A percentile compares a stretch with the other conserved stretches of the same genome.
Evolutionary conservation across 768 basidiomycete genomes (phyloP).

Genomic region (Lactarius deliciosus): DNA sequence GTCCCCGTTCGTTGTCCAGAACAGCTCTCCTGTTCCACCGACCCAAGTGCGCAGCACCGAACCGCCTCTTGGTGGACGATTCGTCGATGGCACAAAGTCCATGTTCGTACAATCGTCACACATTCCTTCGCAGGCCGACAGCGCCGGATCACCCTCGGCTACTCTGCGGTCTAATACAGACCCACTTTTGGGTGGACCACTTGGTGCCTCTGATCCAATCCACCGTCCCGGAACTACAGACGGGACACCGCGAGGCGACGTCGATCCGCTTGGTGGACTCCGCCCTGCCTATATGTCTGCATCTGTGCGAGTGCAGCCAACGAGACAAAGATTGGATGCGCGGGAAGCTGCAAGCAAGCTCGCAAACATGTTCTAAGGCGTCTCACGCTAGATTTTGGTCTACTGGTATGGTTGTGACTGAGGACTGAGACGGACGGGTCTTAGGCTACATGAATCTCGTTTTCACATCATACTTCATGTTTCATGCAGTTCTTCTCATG

Average conservation of each 20-base stretch:
- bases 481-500: slow-evolving; percentile 10
- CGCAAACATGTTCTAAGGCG: slow-evolving; percentile 76
- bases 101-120: slow-evolving; percentile 65
- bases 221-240: slow-evolving; percentile 24
- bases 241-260: slow-evolving; percentile 29
- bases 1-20: slow-evolving; percentile 37
- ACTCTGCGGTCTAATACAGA: slow-evolving; percentile 17
- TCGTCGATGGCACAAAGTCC: slow-evolving; percentile 75
- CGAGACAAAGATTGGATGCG: slow-evolving; percentile 75
- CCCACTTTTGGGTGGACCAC: slow-evolving; percentile 27
- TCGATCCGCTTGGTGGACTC: slow-evolving; percentile 67
- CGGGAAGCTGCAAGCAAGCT: slow-evolving; percentile 86
- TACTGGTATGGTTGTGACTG: slow-evolving; percentile 2
- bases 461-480: slow-evolving; percentile 14
- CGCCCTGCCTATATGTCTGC: slow-evolving; percentile 64
- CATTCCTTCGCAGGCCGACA: not conserved
- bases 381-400: slow-evolving; percentile 1
- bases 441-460: slow-evolving; percentile 20
- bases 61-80: slow-evolving; percentile 61
- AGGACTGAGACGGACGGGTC: slow-evolving; percentile 5
- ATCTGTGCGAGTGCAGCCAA: slow-evolving; percentile 72
- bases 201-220: slow-evolving; percentile 22
- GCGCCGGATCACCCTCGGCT: not conserved
- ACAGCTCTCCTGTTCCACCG: slow-evolving; percentile 35
- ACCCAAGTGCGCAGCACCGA: slow-evolving; percentile 37